Conservation (phyloP, 495 filamentous ascomycete genomes). For the Hypoxylon trugodes region DNA sequence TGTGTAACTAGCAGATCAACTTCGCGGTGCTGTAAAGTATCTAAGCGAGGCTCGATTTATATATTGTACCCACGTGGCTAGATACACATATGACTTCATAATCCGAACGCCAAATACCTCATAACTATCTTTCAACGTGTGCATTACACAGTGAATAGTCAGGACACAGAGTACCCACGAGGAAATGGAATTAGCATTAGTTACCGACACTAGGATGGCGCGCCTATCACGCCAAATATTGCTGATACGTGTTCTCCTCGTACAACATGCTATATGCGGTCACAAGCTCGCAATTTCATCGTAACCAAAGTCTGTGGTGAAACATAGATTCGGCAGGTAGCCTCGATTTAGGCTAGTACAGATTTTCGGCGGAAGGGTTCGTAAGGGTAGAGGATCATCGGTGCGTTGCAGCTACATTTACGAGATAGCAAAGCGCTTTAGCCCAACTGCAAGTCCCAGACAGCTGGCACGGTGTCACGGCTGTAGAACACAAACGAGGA, state of each 20-base stretch:
- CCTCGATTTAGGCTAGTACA: slow-evolving; percentile 34
- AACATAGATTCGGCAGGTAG: slow-evolving; percentile 39
- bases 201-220: slow-evolving; percentile 2
- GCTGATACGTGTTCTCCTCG: slow-evolving; percentile 21
- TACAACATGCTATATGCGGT: slow-evolving; percentile 14
- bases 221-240: not conserved
- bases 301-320: slow-evolving; percentile 33
- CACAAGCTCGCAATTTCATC: slow-evolving; percentile 25
- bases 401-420: slow-evolving; percentile 14
- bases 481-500: slow-evolving; percentile 28
- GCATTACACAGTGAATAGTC: not conserved
- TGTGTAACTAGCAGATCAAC: slow-evolving; percentile 28
- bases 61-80: not conserved
- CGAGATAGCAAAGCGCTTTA: slow-evolving; percentile 1
- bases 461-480: slow-evolving; percentile 30
- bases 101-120: not conserved
- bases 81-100: not conserved
- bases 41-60: slow-evolving; percentile 27
- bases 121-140: slow-evolving; percentile 4
- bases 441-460: slow-evolving; percentile 24
- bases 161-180: not conserved
- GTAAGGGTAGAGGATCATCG: slow-evolving; percentile 10
- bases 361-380: slow-evolving; percentile 16
- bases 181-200: not conserved
- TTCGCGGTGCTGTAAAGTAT: slow-evolving; percentile 3